These are phyloP conservation scores for Colletotrichum sp. DNA, from an alignment of 2,329 filamentous ascomycete genomes.

Conservation along the genomic window DNA sequence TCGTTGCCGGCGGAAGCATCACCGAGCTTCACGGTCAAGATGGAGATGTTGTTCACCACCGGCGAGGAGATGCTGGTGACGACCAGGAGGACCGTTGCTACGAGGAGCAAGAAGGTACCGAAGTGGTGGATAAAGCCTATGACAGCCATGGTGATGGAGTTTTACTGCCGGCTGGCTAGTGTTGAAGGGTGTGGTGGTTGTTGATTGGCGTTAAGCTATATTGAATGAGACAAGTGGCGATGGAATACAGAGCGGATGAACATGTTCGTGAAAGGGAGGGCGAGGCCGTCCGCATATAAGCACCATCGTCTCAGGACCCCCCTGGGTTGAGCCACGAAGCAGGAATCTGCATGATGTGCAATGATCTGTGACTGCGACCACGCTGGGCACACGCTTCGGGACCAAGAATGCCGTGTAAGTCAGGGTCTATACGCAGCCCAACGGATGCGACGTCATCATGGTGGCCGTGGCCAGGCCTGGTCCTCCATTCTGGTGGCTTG, in stretches of 20 bases:
- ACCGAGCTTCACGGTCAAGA: conserved; percentile 56
- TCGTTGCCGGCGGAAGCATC: conserved; percentile 36
- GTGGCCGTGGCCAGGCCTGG: background rate
- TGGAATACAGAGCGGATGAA: background rate
- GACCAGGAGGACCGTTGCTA: conserved; percentile 58
- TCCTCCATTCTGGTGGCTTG: background rate
- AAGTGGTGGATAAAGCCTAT: conserved; percentile 59
- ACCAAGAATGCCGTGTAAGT: conserved; percentile 15
- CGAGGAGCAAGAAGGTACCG: conserved; percentile 61
- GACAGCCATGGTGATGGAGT: conserved; percentile 45
- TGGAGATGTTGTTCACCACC: conserved; percentile 57
- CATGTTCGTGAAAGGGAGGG: background rate
- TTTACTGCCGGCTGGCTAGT: background rate
- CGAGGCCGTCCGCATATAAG: conserved; percentile 16
- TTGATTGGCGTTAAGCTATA: background rate
- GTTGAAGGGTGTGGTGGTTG: background rate
- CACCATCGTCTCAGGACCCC: background rate
- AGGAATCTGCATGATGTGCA: conserved; percentile 11
- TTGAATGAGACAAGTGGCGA: background rate
- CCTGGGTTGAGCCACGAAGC: background rate
- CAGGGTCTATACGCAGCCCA: conserved; percentile 5
- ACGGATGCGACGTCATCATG: conserved; percentile 15
- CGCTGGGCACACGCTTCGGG: conserved; percentile 2
- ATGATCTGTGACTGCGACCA: conserved; percentile 11
- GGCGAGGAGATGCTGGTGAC: conserved; percentile 64